Conservation (phyloP, 169 alveolate species). For the Perkinsus olseni region DNA sequence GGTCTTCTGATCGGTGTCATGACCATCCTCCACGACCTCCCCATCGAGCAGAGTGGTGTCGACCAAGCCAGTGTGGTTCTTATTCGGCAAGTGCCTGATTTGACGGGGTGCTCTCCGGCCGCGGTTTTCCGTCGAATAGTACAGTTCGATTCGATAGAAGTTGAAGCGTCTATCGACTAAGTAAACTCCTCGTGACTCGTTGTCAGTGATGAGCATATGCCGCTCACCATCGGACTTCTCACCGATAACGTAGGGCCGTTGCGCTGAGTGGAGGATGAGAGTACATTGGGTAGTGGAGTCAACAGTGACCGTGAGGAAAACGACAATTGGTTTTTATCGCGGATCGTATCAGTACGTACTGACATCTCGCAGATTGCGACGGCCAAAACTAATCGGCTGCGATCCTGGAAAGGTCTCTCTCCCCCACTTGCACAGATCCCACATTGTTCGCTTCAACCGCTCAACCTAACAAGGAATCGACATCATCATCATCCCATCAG, state of each 20-base stretch:
- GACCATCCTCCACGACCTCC: conserved; percentile 37
- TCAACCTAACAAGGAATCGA: too few relatives aligned
- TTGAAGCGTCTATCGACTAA: not conserved
- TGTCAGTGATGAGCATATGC: conserved; percentile 60
- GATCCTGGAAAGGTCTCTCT: conserved; percentile 68
- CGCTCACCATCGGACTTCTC: conserved; percentile 75
- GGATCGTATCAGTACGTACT: not conserved
- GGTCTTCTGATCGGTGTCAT: conserved; percentile 12
- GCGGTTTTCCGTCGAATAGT: not conserved
- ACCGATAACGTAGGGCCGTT: conserved; percentile 61
- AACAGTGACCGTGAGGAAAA: too few relatives aligned
- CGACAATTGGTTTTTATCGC: too few relatives aligned
- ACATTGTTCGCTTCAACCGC: conserved; percentile 28
- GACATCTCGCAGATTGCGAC: conserved; percentile 17
- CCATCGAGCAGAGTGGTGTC: conserved; percentile 57
- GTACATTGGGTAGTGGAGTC: too few relatives aligned
- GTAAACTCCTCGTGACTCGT: conserved; percentile 15
- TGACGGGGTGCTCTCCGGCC: not conserved
- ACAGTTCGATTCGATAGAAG: not conserved
- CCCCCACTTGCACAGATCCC: conserved; percentile 63
- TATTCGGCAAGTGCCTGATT: not conserved
- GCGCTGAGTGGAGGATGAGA: conserved; percentile 26
- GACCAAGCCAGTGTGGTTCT: not conserved
- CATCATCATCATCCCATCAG: too few relatives aligned
- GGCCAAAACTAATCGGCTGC: conserved; percentile 65